Evolutionary conservation across 192 early-diverging fungal species (phyloP), one percentile per base, ranked within the genome.

Genomic region (Gaertneriomyces semiglobifer): DNA sequence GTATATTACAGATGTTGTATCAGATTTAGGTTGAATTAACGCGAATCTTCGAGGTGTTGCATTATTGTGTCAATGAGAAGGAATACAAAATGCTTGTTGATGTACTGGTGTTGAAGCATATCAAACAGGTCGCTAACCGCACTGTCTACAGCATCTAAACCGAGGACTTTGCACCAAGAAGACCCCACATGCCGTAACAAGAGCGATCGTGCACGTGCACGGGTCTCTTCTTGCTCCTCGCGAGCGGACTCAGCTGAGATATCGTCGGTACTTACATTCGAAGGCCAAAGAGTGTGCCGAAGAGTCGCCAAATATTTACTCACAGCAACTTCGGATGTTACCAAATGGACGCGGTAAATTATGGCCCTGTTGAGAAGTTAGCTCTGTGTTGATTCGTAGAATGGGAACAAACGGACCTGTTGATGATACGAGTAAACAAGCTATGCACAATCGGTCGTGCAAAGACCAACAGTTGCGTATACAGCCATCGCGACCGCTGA

Each of bases 1-100:
- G 52, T 85, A 66, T 85, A 82, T 54, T 85, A 81, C 67, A 80
- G 82, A 76, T 75, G 56, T 40, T 10, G 25, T 54, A 51, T 45
- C 45, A 51, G 53, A 66, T 48, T 40, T 12, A 48, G 62, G 18
- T 7, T 52, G 50, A n/a, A 18, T 6, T 52, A 52, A 52, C n/a
- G n/a, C 50, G 50, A 52, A 18, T 4, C n/a, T 18, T 42, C 56
- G 8, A 77, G 14, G 42, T 77, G 72, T 11, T 46, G 54, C 18
- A 76, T n/a, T 18, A 76, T 61, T 9, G 66, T 40, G 46, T 77
- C 75, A 33, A 77, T 16, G 9, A 75, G 59, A 11, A 76, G 33
- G 45, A 44, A 77, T 33, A 77, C 6, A 6, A 77, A 52, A 47
- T 77, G 75, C 58, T 77, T 77, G 50, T 74, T 77, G 58, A 72